These are phyloP conservation scores for Rhizopogon vesiculosus DNA, from an alignment of 768 basidiomycete species.

Conservation along the genomic window DNA sequence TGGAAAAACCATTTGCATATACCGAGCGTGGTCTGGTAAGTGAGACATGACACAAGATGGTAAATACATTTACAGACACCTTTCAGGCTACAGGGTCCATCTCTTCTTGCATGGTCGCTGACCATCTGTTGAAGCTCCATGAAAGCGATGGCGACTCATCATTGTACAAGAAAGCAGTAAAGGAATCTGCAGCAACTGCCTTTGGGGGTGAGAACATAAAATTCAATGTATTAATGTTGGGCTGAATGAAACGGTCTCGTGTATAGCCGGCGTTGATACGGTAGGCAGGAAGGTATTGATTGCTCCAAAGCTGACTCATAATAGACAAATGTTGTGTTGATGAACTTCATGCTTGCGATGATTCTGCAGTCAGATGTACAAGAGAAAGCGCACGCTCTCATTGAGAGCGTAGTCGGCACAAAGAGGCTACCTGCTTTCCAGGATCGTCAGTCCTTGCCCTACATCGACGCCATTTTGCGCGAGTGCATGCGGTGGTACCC, in stretches of 20 bases:
- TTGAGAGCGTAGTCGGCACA: slow-evolving; percentile 8
- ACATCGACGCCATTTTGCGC: slow-evolving; percentile 9
- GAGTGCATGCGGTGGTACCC: slow-evolving; percentile 4
- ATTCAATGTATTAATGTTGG: not conserved
- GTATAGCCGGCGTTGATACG: not conserved
- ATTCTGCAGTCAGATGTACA: slow-evolving; percentile 4
- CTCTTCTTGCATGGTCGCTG: no score
- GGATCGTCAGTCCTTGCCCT: slow-evolving; percentile 10
- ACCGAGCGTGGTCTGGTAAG: slow-evolving; percentile 9
- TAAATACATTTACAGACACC: no score
- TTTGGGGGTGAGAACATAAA: not conserved
- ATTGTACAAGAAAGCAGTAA: not conserved
- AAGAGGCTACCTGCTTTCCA: slow-evolving; percentile 5
- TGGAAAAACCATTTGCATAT: slow-evolving; percentile 15
- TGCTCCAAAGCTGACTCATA: not conserved
- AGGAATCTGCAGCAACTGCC: not conserved
- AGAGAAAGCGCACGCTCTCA: slow-evolving; percentile 6
- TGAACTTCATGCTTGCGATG: slow-evolving; percentile 10
- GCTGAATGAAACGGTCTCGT: not conserved
- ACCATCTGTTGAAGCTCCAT: no score
- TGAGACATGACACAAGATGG: not conserved
- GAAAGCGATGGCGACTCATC: not conserved
- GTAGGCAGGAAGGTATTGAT: not conserved
- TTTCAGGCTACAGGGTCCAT: no score
- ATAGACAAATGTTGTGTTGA: not conserved